Evolutionary conservation across 139 green algal species (phyloP), one percentile per base, ranked within the genome.

Genomic region (Coccomyxa sp.): DNA sequence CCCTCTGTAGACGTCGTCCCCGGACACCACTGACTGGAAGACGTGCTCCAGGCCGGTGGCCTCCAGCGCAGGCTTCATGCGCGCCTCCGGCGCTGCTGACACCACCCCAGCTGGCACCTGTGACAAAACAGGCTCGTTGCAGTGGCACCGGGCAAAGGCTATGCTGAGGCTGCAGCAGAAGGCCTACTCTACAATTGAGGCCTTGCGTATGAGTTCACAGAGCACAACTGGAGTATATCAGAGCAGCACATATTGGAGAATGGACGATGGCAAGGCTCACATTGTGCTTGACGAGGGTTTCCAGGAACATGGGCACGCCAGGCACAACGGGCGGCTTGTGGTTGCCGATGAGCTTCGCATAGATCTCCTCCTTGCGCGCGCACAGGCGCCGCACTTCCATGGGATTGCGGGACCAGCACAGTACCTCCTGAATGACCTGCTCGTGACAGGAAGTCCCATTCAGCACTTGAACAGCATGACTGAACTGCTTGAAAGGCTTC

Each of bases 401-500:
- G 0, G 92, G 92, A 55, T 97, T 94, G 35, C 95, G 90, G 16
- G 93, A 93, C 95, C 95, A 98, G 74, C 89, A 93, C 27, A 98
- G 92, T 5, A 98, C 85, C 70, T 97, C 90, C 31, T 87, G 89
- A 31, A 98, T 90, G 14, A 91, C 88, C 90, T 94, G 83, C 27
- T 50, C 27, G 24, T n/a, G 34, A 38, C 68, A 41, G 33, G 68
- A n/a, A n/a, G n/a, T n/a, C n/a, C n/a, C n/a, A n/a, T n/a, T n/a
- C n/a, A n/a, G n/a, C n/a, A n/a, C n/a, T n/a, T n/a, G n/a, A n/a
- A n/a, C n/a, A n/a, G n/a, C n/a, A n/a, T n/a, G n/a, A n/a, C n/a
- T n/a, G n/a, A n/a, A n/a, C n/a, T n/a, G n/a, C n/a, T n/a, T n/a
- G n/a, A n/a, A n/a, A n/a, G n/a, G n/a, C n/a, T n/a, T n/a, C n/a